Percentiles rank a stretch among this genome's conserved stretches.
Evolutionary conservation across 305 asterid species (phyloP).

Genomic region (Solanum hybrid): DNA sequence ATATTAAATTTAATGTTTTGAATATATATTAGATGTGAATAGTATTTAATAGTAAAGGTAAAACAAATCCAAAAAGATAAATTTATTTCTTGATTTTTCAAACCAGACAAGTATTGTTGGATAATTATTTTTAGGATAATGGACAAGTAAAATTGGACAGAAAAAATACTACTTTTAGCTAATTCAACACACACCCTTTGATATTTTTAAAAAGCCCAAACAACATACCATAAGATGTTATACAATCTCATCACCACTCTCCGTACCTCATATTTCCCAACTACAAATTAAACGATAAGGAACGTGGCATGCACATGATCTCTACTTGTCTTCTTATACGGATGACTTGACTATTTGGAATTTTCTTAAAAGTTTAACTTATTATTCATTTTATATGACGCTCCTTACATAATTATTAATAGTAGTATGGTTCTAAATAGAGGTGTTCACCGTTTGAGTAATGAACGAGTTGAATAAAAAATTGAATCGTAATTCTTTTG

Average conservation of each 20-base stretch:
- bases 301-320: not conserved
- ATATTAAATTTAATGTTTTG: too few relatives aligned
- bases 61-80: too few relatives aligned
- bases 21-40: not conserved
- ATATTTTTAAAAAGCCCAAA: not conserved
- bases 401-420: not conserved
- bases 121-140: too few relatives aligned
- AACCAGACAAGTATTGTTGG: not conserved
- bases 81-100: not conserved
- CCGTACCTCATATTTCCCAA: not conserved
- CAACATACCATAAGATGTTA: not conserved
- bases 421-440: not conserved
- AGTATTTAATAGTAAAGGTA: too few relatives aligned
- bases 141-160: too few relatives aligned
- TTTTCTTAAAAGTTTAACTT: not conserved
- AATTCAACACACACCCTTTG: too few relatives aligned
- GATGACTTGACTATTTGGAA: not conserved
- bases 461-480: not conserved
- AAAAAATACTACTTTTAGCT: too few relatives aligned
- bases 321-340: not conserved
- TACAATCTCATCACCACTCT: not conserved
- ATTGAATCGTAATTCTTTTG: not conserved
- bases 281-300: not conserved
- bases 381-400: not conserved
- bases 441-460: not conserved